phyloP scores from a whole-genome alignment of 1,284 basidiomycete genomes.

The Ganoderma resinaceum region DNA sequence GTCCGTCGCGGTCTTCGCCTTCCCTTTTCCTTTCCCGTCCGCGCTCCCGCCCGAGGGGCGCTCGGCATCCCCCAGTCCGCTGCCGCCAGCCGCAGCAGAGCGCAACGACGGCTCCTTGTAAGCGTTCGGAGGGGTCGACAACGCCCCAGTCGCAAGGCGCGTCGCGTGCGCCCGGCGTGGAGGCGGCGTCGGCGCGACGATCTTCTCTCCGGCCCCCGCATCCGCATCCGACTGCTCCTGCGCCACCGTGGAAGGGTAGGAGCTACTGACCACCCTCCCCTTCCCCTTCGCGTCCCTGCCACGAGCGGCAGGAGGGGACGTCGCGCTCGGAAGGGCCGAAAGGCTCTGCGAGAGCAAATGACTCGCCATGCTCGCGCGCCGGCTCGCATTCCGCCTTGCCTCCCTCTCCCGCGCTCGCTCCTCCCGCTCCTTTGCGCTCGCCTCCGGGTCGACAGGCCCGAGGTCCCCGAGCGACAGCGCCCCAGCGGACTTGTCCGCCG shows the following conservation, averaged over 20 bases:
- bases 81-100: constrained; percentile 5
- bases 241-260: constrained; percentile 6
- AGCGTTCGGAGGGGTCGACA: constrained; percentile 25
- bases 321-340: constrained; percentile 49
- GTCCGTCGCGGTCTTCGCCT: constrained; percentile 46
- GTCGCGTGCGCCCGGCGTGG: constrained; percentile 23
- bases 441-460: not conserved
- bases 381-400: constrained; percentile 49
- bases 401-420: constrained; percentile 32
- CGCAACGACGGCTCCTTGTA: constrained; percentile 17
- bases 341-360: constrained; percentile 64
- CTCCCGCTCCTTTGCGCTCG: constrained; percentile 32
- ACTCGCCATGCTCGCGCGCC: constrained; percentile 64
- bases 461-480: constrained; percentile 5
- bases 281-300: constrained; percentile 39
- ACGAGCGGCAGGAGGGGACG: constrained; percentile 46
- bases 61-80: not conserved
- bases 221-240: not conserved
- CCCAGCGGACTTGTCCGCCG: constrained; percentile 5
- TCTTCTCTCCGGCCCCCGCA: constrained; percentile 5
- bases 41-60: constrained; percentile 8
- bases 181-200: constrained; percentile 13
- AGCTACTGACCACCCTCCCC: constrained; percentile 22
- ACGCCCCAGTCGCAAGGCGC: constrained; percentile 27
- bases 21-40: constrained; percentile 35